Evolutionary conservation across 257 asterid species (phyloP), one percentile per base, ranked within the genome.

Genomic region (Nicotiana sylvestris): DNA sequence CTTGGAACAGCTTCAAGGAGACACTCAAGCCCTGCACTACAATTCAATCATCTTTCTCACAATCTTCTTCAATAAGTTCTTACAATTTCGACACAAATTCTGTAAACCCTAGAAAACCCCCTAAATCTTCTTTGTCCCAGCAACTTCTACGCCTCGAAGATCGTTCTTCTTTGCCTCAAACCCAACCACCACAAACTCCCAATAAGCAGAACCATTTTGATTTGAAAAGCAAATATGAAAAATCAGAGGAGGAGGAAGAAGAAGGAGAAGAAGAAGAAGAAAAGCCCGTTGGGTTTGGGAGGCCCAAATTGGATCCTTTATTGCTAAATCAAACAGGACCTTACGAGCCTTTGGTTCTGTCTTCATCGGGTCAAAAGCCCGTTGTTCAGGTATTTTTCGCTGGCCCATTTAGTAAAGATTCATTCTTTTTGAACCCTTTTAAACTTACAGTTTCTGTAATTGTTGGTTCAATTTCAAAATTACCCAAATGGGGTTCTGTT

Each of bases 1-100:
- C 99, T 82, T 68, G 94, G 25, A 93, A 88, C 86, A 90, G 92
- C 65, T 91, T 96, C 86, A 96, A 92, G 82, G 99, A 96, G 89
- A 90, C 96, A 33, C 91, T 96, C 37, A 96, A 86, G 82, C 95
- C 98, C 77, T 96, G 99, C 91, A 89, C 69, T 51, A 81, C 37
- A 78, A 87, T 25, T 43, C 80, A 37, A 8, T 61, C 92, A 5
- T 82, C 83, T 85, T 81, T 78, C 10, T 86, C 91, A 1, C 91
- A 77, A 30, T 3, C 58, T 79, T 32, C 85, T n/a, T 82, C 87
- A 76, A 78, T 57, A 43, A 9, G 84, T 77, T 86, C 83, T 37
- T 83, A 67, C 82, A 64, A 32, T 27, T 86, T 85, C n/a, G 92
- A 90, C 37, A 78, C 92, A 58, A 77, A 90, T 55, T 12, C 39